These are phyloP conservation scores for Ensete ventricosum DNA, from an alignment of 176 grass and related monocot species.

Conservation along the genomic window DNA sequence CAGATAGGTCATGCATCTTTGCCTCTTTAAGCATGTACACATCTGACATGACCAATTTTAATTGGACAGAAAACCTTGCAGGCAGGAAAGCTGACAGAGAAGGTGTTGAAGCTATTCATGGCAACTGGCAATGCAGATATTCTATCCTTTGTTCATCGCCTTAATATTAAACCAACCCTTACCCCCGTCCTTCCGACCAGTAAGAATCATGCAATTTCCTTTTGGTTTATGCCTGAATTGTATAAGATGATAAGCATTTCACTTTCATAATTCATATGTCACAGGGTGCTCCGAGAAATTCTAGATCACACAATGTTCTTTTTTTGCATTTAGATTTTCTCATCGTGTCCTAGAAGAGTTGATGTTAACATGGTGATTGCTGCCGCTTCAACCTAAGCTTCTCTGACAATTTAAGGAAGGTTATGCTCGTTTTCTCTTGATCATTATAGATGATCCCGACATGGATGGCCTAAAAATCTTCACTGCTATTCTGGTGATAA, in stretches of 20 bases:
- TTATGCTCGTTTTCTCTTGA: not conserved
- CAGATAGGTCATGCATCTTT: not conserved
- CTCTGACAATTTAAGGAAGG: not conserved
- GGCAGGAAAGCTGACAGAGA: slow-evolving; percentile 86
- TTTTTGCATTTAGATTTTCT: slow-evolving; percentile 6
- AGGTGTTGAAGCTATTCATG: slow-evolving; percentile 69
- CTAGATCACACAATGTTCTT: slow-evolving; percentile 22
- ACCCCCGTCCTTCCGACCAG: slow-evolving; percentile 77
- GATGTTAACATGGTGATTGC: not conserved
- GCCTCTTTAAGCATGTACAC: not conserved
- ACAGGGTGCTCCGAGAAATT: slow-evolving; percentile 91
- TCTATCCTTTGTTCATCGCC: slow-evolving; percentile 38
- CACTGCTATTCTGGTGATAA: not conserved
- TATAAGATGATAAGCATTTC: slow-evolving; percentile 14
- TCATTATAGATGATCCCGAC: not conserved
- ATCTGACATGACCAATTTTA: not conserved
- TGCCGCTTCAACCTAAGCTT: not conserved
- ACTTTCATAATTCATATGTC: slow-evolving; percentile 18
- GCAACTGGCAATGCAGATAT: slow-evolving; percentile 76
- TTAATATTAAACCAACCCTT: slow-evolving; percentile 65
- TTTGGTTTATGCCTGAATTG: not conserved
- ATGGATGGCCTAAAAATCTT: not conserved
- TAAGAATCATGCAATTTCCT: slow-evolving; percentile 16
- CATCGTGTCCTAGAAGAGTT: not conserved
- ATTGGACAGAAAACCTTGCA: slow-evolving; percentile 57